Percentiles rank a stretch among this genome's conserved stretches.
Evolutionary conservation across 257 asterid species (phyloP).

Genomic region (Haberlea rhodopensis): DNA sequence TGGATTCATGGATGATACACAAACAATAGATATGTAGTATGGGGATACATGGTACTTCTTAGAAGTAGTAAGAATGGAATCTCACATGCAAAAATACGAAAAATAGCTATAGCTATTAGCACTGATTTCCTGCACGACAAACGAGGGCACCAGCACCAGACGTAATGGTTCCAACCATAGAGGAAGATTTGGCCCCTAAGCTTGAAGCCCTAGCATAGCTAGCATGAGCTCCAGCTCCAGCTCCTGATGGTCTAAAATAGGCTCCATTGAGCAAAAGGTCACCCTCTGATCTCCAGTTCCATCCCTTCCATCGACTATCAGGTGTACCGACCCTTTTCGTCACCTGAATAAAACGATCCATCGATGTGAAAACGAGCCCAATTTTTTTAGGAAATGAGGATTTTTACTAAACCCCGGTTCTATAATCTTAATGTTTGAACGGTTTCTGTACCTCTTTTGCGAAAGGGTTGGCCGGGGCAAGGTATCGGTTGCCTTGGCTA

Average conservation of each 20-base stretch:
- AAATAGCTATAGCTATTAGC: conserved; percentile 40
- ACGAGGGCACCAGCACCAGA: conserved; percentile 70
- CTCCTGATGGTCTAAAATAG: conserved; percentile 79
- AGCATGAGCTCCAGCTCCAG: conserved; percentile 82
- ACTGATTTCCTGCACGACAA: conserved; percentile 65
- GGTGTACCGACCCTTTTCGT: conserved; percentile 77
- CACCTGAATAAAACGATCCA: conserved; percentile 44
- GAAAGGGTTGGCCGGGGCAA: conserved; percentile 62
- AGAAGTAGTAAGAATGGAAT: not conserved
- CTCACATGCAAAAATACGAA: not conserved
- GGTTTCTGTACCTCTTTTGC: conserved; percentile 70
- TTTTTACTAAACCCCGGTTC: too few relatives aligned
- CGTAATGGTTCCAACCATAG: conserved; percentile 67
- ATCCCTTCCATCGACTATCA: conserved; percentile 51
- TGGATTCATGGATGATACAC: conserved; percentile 27
- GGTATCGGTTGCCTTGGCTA: conserved; percentile 90
- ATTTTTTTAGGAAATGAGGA: too few relatives aligned
- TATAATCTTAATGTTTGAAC: not conserved
- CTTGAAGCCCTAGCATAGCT: conserved; percentile 94
- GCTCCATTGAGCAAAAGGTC: conserved; percentile 91
- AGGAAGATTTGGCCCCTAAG: conserved; percentile 76
- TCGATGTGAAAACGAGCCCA: not conserved
- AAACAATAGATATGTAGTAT: conserved; percentile 34
- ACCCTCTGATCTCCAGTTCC: conserved; percentile 97
- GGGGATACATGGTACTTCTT: conserved; percentile 21